Conservation (phyloP, 805 yeast species). For the Kazachstania viticola region DNA sequence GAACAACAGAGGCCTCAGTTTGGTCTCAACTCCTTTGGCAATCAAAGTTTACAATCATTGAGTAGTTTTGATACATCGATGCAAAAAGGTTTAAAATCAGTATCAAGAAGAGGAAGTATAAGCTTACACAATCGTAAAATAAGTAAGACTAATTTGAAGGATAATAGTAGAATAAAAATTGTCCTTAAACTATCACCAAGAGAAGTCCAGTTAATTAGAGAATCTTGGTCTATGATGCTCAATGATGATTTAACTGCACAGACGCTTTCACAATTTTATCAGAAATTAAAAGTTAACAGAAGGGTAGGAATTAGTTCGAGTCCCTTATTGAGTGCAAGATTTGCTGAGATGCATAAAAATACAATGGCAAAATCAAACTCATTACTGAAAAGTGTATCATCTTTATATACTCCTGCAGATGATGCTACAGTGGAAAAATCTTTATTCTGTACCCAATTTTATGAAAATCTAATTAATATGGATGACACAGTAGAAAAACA, state of each 20-base stretch:
- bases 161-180: background rate
- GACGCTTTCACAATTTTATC: conserved; percentile 2
- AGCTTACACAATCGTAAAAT: too few species aligned
- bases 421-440: conserved; percentile 30
- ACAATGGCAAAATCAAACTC: background rate
- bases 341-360: background rate
- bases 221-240: conserved; percentile 30
- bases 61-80: too few species aligned
- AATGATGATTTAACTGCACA: conserved; percentile 19
- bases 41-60: too few species aligned
- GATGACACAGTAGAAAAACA: conserved; percentile 48
- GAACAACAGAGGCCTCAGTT: too few species aligned
- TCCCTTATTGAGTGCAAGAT: background rate
- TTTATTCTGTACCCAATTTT: conserved; percentile 65
- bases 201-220: conserved; percentile 27
- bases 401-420: background rate
- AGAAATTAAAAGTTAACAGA: background rate
- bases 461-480: conserved; percentile 52
- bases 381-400: background rate
- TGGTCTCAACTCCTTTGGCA: too few species aligned
- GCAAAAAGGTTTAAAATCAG: too few species aligned
- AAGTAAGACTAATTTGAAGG: too few species aligned
- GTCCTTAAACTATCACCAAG: conserved; percentile 16
- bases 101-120: too few species aligned
- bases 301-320: background rate